A percentile compares a stretch with the other conserved stretches of the same genome.
Conservation (phyloP, 1,284 basidiomycete species). For the Pseudomicrostroma phylloplanum region DNA sequence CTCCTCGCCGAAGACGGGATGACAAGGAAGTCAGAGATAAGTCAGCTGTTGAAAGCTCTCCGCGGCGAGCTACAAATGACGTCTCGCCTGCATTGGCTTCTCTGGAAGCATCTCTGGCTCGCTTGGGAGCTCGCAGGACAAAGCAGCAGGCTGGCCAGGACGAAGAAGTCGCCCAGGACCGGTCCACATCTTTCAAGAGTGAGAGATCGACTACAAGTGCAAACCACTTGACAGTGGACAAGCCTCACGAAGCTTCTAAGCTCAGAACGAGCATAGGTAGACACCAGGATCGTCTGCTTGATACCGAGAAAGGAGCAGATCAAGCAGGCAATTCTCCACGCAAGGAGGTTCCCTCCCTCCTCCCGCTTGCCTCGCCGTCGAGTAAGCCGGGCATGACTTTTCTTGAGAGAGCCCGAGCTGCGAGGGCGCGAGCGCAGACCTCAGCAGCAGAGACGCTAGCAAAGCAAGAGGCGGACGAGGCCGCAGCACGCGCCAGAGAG, state of each 20-base stretch:
- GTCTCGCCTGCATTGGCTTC: too few species aligned
- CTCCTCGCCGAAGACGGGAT: too few species aligned
- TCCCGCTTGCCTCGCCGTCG: neutral
- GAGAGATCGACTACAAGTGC: neutral
- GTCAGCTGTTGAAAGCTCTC: too few species aligned
- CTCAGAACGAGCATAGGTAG: neutral
- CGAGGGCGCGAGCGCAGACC: neutral
- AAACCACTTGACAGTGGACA: neutral
- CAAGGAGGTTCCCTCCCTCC: neutral
- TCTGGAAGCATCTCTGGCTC: neutral
- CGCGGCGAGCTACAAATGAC: too few species aligned
- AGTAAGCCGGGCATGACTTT: neutral
- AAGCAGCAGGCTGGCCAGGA: neutral
- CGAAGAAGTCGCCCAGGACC: neutral
- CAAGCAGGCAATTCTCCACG: conserved; percentile 1
- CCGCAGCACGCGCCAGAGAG: neutral
- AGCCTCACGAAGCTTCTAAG: neutral
- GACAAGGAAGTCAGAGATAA: too few species aligned
- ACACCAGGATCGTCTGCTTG: neutral
- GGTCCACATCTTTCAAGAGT: neutral
- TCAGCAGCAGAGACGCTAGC: neutral
- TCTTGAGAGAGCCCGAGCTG: neutral
- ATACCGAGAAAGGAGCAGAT: neutral
- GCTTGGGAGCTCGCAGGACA: conserved; percentile 1
- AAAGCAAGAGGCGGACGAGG: too few species aligned